phyloP scores from a whole-genome alignment of 2,329 filamentous ascomycete genomes.

The Coniella vitis region DNA sequence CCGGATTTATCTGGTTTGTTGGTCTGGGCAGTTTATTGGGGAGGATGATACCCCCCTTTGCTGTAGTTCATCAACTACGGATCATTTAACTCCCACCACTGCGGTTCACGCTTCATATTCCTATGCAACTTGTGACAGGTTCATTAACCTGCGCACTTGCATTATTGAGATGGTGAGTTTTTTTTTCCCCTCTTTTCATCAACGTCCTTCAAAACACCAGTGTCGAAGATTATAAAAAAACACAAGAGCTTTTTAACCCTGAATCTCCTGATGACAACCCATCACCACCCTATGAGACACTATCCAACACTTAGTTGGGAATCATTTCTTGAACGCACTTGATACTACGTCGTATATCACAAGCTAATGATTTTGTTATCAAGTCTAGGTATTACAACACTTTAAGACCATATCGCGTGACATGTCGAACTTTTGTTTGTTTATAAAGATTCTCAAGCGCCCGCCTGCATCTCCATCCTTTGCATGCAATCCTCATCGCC shows the following conservation, averaged over 20 bases:
- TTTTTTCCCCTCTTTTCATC: conserved; percentile 12
- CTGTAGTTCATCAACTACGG: conserved; percentile 17
- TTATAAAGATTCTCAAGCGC: not conserved
- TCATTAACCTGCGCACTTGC: too few relatives aligned
- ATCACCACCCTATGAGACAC: conserved; percentile 54
- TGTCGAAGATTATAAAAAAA: conserved; percentile 50
- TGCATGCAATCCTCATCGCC: not conserved
- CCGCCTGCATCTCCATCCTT: not conserved
- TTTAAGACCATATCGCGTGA: too few relatives aligned
- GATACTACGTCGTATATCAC: conserved; percentile 35
- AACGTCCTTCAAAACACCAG: not conserved
- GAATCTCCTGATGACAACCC: conserved; percentile 51
- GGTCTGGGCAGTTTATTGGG: conserved; percentile 9
- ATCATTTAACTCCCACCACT: conserved; percentile 12
- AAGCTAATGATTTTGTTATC: too few relatives aligned
- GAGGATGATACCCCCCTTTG: conserved; percentile 4
- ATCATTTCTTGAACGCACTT: conserved; percentile 15
- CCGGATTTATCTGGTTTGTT: conserved; percentile 12
- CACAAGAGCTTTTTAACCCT: conserved; percentile 64
- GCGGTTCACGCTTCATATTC: not conserved
- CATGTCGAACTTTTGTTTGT: too few relatives aligned
- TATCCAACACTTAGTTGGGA: conserved; percentile 15
- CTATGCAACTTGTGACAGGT: not conserved
- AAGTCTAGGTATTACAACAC: too few relatives aligned
- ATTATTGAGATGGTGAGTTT: not conserved